A percentile compares a stretch with the other conserved stretches of the same genome.
phyloP scores from a whole-genome alignment of 1,139 yeast species.

The Saccharomyces pastorianus region DNA sequence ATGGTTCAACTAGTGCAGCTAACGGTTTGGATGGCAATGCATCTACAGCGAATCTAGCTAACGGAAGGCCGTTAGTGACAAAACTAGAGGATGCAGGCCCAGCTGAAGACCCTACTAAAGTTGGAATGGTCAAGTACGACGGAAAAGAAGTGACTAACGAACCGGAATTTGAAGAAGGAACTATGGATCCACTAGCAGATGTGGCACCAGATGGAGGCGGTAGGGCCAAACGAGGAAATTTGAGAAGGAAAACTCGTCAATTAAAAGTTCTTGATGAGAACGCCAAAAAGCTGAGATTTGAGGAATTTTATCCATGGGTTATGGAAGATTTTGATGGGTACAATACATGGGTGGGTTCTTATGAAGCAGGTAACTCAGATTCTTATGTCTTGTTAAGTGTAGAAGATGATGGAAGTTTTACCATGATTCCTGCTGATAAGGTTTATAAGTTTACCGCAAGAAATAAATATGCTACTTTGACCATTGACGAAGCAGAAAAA shows the following conservation, averaged over 20 bases:
- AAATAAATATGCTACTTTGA: slow-evolving; percentile 85
- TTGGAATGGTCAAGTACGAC: slow-evolving; percentile 33
- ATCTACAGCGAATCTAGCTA: background rate
- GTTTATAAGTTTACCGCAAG: slow-evolving; percentile 90
- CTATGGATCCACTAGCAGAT: slow-evolving; percentile 38
- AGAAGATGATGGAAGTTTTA: slow-evolving; percentile 74
- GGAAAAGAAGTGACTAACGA: slow-evolving; percentile 28
- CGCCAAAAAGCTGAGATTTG: slow-evolving; percentile 77
- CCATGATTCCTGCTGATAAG: slow-evolving; percentile 90
- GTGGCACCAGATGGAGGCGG: slow-evolving; percentile 96
- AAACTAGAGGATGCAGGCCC: slow-evolving; percentile 30
- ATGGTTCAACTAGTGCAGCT: slow-evolving; percentile 6
- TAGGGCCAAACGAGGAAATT: slow-evolving; percentile 54
- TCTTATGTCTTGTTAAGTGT: slow-evolving; percentile 78
- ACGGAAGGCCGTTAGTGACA: slow-evolving; percentile 19
- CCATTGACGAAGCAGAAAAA: slow-evolving; percentile 93
- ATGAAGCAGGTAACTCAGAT: slow-evolving; percentile 89
- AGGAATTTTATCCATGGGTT: slow-evolving; percentile 97
- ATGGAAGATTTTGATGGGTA: slow-evolving; percentile 91
- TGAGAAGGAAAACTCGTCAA: slow-evolving; percentile 80
- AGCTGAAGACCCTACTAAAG: slow-evolving; percentile 33
- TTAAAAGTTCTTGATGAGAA: slow-evolving; percentile 71
- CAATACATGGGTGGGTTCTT: slow-evolving; percentile 91
- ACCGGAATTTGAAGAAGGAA: slow-evolving; percentile 21
- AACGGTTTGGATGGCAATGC: background rate